These are phyloP conservation scores for Neurospora sp. DNA, from an alignment of 495 filamentous ascomycete species.

Conservation along the genomic window DNA sequence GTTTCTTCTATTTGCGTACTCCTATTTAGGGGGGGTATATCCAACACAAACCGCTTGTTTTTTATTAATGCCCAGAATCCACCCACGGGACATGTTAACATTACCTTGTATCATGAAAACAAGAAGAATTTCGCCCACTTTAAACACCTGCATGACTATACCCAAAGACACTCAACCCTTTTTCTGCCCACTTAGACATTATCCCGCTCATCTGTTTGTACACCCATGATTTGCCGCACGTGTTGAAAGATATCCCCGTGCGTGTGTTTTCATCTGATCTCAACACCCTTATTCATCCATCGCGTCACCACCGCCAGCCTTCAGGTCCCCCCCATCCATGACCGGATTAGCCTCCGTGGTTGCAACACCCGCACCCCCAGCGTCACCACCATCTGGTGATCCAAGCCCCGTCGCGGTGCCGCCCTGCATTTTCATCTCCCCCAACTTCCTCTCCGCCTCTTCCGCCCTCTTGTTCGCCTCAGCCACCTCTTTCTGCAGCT, in stretches of 20 bases:
- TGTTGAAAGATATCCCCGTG: not conserved
- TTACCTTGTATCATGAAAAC: not conserved
- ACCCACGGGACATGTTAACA: not conserved
- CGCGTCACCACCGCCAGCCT: not conserved
- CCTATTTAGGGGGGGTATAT: not conserved
- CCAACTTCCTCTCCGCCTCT: constrained; percentile 51
- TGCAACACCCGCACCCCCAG: not conserved
- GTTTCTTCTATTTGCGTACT: not conserved
- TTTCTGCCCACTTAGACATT: not conserved
- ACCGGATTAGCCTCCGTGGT: not conserved
- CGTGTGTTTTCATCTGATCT: not conserved
- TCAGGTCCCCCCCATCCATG: not conserved
- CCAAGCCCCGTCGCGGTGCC: not conserved
- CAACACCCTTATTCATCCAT: not conserved
- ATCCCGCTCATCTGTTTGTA: not conserved
- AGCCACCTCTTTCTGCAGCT: constrained; percentile 62
- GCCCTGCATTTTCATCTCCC: constrained; percentile 3
- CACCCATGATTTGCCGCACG: not conserved
- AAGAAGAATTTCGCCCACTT: too few species aligned
- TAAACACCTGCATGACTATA: not conserved
- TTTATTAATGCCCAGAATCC: not conserved
- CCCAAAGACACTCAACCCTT: not conserved
- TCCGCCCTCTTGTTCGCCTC: constrained; percentile 56
- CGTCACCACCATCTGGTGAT: not conserved
- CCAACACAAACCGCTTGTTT: not conserved